phyloP scores from a whole-genome alignment of 176 grass and related monocot genomes.

The Avena sativa region DNA sequence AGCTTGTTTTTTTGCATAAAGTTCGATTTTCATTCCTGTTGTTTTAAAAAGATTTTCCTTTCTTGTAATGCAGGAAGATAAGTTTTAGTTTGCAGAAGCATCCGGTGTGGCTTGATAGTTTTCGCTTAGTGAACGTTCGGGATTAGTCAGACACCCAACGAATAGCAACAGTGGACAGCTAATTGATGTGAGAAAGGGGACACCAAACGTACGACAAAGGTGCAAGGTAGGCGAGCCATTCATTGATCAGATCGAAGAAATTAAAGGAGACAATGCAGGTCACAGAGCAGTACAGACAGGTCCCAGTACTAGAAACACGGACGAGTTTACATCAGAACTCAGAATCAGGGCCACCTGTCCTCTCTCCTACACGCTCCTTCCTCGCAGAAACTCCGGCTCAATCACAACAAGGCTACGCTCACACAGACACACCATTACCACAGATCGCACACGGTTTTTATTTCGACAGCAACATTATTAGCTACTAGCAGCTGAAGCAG shows the following conservation, averaged over 20 bases:
- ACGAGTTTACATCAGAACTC: neutral
- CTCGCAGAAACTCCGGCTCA: constrained; percentile 6
- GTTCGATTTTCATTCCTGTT: no score
- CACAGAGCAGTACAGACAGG: constrained; percentile 27
- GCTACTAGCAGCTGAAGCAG: constrained; percentile 6
- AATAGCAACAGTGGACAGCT: neutral
- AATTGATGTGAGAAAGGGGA: neutral
- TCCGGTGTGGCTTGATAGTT: neutral
- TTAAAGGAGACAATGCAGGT: neutral
- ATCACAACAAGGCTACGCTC: neutral
- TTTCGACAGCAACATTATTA: constrained; percentile 37
- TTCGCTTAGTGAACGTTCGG: neutral
- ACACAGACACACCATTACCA: constrained; percentile 24
- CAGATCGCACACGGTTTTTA: constrained; percentile 25
- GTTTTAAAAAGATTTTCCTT: no score
- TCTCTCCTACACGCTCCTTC: neutral
- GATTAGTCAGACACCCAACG: neutral
- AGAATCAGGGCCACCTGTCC: neutral
- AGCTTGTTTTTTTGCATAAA: no score
- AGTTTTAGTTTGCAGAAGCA: no score
- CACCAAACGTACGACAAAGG: neutral
- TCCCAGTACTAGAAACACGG: neutral
- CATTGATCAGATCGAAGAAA: neutral
- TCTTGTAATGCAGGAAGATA: no score
- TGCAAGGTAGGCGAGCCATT: neutral